Conservation (phyloP, 2,329 filamentous ascomycete genomes). For the Trichoderma atroviride region DNA sequence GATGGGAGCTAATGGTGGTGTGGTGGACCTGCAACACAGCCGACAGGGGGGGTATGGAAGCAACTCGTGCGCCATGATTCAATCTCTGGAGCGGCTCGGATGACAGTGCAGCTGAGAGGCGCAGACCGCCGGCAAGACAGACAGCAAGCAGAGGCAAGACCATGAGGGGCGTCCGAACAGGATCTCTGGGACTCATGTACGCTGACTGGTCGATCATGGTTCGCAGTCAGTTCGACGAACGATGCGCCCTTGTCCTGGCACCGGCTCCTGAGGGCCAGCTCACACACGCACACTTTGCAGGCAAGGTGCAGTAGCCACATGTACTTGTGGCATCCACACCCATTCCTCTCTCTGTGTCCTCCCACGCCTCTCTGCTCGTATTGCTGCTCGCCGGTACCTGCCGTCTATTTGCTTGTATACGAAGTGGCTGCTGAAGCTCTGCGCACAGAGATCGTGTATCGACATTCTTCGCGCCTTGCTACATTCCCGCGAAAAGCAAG, state of each 20-base stretch:
- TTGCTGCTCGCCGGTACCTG: neutral
- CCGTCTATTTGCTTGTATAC: neutral
- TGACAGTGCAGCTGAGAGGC: slow-evolving; percentile 28
- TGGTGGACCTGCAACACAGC: slow-evolving; percentile 24
- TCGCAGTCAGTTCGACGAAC: slow-evolving; percentile 34
- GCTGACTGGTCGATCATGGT: slow-evolving; percentile 32
- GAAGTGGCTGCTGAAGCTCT: slow-evolving; percentile 9
- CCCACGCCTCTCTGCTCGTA: neutral
- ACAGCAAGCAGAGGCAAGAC: slow-evolving; percentile 12
- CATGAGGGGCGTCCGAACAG: slow-evolving; percentile 23
- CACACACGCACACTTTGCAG: slow-evolving; percentile 7
- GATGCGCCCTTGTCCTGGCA: slow-evolving; percentile 30
- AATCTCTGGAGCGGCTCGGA: slow-evolving; percentile 26
- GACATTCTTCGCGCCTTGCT: neutral
- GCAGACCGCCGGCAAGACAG: slow-evolving; percentile 26
- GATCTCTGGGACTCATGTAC: slow-evolving; percentile 19
- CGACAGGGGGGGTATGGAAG: slow-evolving; percentile 18
- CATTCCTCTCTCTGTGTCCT: neutral
- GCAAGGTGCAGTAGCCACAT: neutral
- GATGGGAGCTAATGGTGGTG: slow-evolving; percentile 18
- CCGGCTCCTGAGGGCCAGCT: slow-evolving; percentile 19
- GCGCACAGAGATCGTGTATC: neutral
- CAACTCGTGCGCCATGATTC: slow-evolving; percentile 26
- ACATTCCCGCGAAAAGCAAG: neutral
- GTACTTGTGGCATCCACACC: neutral